A percentile compares a stretch with the other conserved stretches of the same genome.
phyloP scores from a whole-genome alignment of 2,329 filamentous ascomycete genomes.

The Colletotrichum cuscutae region DNA sequence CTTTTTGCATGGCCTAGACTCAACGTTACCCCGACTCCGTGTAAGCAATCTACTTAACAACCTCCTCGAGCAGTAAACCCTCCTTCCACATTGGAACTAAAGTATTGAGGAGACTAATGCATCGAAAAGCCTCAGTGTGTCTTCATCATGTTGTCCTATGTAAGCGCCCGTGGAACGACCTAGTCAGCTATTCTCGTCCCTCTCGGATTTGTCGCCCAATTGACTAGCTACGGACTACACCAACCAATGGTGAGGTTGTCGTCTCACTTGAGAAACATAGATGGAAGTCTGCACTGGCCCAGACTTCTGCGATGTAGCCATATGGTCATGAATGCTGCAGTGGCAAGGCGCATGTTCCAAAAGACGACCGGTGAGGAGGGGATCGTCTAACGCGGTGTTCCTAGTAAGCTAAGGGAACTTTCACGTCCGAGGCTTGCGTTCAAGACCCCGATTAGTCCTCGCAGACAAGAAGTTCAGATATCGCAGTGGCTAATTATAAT shows the following conservation, averaged over 20 bases:
- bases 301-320: not conserved
- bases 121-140: not conserved
- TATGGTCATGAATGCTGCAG: not conserved
- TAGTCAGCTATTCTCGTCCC: not conserved
- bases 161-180: not conserved
- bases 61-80: not conserved
- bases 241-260: not conserved
- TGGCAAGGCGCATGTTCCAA: not conserved
- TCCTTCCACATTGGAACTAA: conserved; percentile 7
- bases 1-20: conserved; percentile 3
- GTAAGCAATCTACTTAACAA: not conserved
- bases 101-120: conserved; percentile 5
- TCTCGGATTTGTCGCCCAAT: not conserved
- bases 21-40: conserved; percentile 17
- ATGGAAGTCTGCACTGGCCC: not conserved
- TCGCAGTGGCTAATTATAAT: not conserved
- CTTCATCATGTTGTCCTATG: not conserved
- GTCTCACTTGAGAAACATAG: not conserved
- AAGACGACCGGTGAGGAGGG: not conserved
- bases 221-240: no score
- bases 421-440: not conserved
- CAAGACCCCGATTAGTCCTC: not conserved
- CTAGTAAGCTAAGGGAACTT: not conserved
- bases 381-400: not conserved
- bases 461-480: not conserved